Evolutionary conservation across 306 rosid species (phyloP).

Genomic region (Cicer yamashitae): DNA sequence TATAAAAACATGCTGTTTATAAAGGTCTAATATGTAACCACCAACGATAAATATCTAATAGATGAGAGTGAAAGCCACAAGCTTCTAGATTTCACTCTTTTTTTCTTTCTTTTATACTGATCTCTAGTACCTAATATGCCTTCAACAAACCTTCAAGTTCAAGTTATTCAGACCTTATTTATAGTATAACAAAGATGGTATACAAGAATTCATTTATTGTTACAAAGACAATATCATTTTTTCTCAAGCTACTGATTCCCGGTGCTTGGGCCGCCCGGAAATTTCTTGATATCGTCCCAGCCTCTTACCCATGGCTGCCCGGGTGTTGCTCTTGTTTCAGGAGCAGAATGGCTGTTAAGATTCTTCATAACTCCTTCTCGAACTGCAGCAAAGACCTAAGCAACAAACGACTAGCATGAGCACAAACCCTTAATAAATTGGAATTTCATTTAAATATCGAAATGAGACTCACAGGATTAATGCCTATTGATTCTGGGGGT

Average conservation of each 20-base stretch:
- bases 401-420: constrained; percentile 40
- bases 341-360: constrained; percentile 69
- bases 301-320: constrained; percentile 95
- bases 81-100: constrained; percentile 24
- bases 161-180: constrained; percentile 27
- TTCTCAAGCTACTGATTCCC: constrained; percentile 72
- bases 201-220: constrained; percentile 26
- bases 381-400: constrained; percentile 76
- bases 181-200: constrained; percentile 18
- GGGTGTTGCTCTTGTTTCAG: constrained; percentile 76
- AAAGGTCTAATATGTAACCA: not conserved
- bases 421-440: constrained; percentile 8
- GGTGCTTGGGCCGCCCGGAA: constrained; percentile 61
- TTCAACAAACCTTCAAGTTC: constrained; percentile 35
- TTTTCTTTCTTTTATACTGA: not conserved
- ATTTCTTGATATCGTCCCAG: constrained; percentile 88
- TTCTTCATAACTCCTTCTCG: constrained; percentile 60
- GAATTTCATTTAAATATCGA: constrained; percentile 33
- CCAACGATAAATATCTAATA: not conserved
- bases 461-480: constrained; percentile 70
- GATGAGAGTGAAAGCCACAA: not conserved
- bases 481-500: constrained; percentile 67
- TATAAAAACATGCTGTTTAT: too few relatives aligned
- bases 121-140: constrained; percentile 8
- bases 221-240: constrained; percentile 32